phyloP scores from a whole-genome alignment of 2,329 filamentous ascomycete genomes.

The Madurella mycetomatis region DNA sequence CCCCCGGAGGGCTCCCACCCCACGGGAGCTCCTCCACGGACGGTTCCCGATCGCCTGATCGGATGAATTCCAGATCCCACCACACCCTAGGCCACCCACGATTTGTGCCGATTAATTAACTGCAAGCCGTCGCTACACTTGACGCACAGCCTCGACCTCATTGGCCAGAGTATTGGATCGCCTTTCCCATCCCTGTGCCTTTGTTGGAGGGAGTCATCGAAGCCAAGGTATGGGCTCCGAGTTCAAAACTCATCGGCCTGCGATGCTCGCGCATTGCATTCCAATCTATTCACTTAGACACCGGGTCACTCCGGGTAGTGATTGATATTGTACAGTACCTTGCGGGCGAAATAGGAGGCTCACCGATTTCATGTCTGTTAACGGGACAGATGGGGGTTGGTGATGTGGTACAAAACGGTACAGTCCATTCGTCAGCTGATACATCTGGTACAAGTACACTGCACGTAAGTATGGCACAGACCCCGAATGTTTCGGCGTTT shows the following conservation, averaged over 20 bases:
- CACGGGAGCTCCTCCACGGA: background rate
- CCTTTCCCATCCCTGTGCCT: background rate
- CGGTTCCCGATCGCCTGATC: slow-evolving; percentile 12
- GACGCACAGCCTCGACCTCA: background rate
- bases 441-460: no score
- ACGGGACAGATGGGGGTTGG: no score
- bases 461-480: no score
- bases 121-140: background rate
- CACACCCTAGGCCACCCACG: background rate
- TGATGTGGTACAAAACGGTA: no score
- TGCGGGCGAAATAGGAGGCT: no score
- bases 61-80: slow-evolving; percentile 7
- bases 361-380: no score
- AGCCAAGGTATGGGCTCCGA: background rate
- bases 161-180: background rate
- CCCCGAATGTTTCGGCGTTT: no score
- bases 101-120: background rate
- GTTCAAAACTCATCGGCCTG: background rate
- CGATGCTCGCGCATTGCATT: no score
- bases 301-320: no score
- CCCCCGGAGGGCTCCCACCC: background rate
- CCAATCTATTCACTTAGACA: no score
- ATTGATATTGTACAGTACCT: no score
- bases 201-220: background rate
- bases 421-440: no score